Base-by-base conservation (phyloP, 78 protist genomes). In the Diacronema lutheri region DNA sequence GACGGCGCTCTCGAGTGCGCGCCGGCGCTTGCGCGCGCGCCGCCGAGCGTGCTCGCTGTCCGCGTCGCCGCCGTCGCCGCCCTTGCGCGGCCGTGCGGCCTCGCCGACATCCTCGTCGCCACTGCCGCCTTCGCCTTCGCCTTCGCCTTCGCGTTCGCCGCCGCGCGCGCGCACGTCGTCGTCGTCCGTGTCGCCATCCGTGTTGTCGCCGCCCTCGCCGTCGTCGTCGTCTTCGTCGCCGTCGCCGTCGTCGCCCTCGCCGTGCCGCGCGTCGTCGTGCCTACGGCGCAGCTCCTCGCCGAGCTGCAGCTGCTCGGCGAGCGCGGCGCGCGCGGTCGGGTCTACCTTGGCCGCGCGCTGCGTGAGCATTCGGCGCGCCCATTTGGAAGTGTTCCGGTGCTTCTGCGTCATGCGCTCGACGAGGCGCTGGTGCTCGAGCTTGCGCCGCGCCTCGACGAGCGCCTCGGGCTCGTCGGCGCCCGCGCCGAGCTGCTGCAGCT, bases 331-430 rank as follows among this genome's bases (percentile, higher is more conserved):
- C 23, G 41, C 23, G 12, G 31, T 16, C 23, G 57, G 33, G 35
- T 71, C 41, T 19, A 3, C 6, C 79, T 71, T 38, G 55, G 40
- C 7, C 50, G 50, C 50, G 50, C 50, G 79, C 23, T 71, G 57
- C 79, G 41, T 38, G 58, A 71, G 57, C 31, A 56, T 56, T 35
- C 25, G 79, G 35, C 20, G 7, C 26, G 79, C 79, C 79, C 79
- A 71, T 5, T 56, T 56, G 33, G 79, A 71, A 33, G 79, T 41
- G 79, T 41, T 71, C 57, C 41, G 41, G 57, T 71, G 79, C 79
- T 71, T 71, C 19, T 38, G 79, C 21, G 58, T 38, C 79, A 71
- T 71, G 21, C 79, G 79, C 79, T 71, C 79, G 21, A 6, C 25
- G 38, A 41, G 58, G 38, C 79, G 46, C 38, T 71, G 55, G 21